Conservation (phyloP, 2,329 filamentous ascomycete genomes). For the Cladophialophora yegresii region DNA sequence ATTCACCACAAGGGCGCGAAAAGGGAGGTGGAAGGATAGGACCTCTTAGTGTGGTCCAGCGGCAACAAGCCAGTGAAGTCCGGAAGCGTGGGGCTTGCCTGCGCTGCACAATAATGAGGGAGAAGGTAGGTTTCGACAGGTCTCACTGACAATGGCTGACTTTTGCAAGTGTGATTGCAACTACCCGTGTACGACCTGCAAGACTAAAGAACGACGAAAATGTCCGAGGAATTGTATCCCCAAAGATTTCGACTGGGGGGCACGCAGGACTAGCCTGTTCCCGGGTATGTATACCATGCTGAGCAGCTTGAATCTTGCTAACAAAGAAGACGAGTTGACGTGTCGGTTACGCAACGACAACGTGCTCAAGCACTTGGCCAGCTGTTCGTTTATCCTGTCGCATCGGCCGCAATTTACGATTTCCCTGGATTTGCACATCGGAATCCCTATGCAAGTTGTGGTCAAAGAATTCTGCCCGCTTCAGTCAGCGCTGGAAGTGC, state of each 20-base stretch:
- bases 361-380: constrained; percentile 19
- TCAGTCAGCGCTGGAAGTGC: constrained; percentile 14
- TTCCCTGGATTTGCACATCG: constrained; percentile 23
- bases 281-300: constrained; percentile 16
- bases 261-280: constrained; percentile 17
- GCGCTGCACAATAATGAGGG: constrained; percentile 32
- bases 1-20: constrained; percentile 12
- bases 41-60: constrained; percentile 22
- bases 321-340: constrained; percentile 28
- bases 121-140: constrained; percentile 23
- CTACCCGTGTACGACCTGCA: constrained; percentile 21
- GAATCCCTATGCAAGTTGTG: constrained; percentile 13
- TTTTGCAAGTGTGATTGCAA: constrained; percentile 29
- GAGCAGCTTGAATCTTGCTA: background rate
- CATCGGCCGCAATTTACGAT: constrained; percentile 17
- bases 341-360: constrained; percentile 9
- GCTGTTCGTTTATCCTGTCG: constrained; percentile 12
- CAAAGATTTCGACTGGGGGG: constrained; percentile 21
- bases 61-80: constrained; percentile 28
- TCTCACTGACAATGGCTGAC: constrained; percentile 25
- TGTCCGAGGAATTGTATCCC: constrained; percentile 29
- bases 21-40: constrained; percentile 25
- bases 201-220: constrained; percentile 30
- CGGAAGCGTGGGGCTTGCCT: constrained; percentile 31
- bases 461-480: constrained; percentile 26